Evolutionary conservation across 352 stramenopile species (phyloP).

Genomic region (Pythium vanterpoolii): DNA sequence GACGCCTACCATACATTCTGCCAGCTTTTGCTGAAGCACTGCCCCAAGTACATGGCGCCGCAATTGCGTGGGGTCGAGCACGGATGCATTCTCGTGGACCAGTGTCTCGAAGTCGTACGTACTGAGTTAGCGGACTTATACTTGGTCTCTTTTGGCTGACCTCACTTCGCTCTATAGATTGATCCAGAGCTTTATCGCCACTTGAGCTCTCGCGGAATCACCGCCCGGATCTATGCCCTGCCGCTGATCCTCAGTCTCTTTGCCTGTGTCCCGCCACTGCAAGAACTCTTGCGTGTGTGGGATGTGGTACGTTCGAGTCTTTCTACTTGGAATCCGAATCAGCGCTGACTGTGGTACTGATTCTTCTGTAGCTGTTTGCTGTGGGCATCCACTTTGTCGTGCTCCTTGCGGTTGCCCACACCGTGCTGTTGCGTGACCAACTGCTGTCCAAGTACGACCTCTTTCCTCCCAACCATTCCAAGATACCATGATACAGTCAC

Average conservation of each 20-base stretch:
- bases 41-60: slow-evolving; percentile 88
- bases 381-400: slow-evolving; percentile 91
- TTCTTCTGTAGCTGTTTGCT: slow-evolving; percentile 70
- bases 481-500: background rate
- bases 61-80: slow-evolving; percentile 82
- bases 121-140: background rate
- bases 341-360: background rate
- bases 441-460: slow-evolving; percentile 63
- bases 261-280: slow-evolving; percentile 85
- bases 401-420: slow-evolving; percentile 84
- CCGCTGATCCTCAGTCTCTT: slow-evolving; percentile 88
- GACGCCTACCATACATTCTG: slow-evolving; percentile 91
- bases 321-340: background rate
- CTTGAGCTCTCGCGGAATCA: slow-evolving; percentile 70
- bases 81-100: slow-evolving; percentile 78
- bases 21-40: slow-evolving; percentile 83
- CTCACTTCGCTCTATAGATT: slow-evolving; percentile 30
- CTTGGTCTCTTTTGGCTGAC: background rate
- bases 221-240: slow-evolving; percentile 83
- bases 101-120: slow-evolving; percentile 43
- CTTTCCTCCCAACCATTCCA: background rate
- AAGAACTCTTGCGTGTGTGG: slow-evolving; percentile 88
- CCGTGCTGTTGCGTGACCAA: slow-evolving; percentile 82
- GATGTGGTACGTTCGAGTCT: slow-evolving; percentile 64
- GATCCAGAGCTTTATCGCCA: slow-evolving; percentile 83